Evolutionary conservation across 139 green algal species (phyloP).

Genomic region (Chlorella sp.): DNA sequence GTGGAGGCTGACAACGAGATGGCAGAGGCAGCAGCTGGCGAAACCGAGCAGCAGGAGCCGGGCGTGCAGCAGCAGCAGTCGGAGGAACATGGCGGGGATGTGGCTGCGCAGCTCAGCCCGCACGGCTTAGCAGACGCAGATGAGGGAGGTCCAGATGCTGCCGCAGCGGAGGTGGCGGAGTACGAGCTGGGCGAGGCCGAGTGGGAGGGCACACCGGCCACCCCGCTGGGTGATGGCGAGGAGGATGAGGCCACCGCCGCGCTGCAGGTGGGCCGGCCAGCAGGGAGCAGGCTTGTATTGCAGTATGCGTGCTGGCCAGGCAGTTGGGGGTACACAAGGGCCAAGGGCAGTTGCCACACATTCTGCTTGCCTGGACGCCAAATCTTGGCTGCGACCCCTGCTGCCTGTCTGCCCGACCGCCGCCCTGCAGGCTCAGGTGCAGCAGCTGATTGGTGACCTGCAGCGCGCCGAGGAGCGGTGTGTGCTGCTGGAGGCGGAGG

Average conservation of each 20-base stretch:
- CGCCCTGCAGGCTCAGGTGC: constrained; percentile 50
- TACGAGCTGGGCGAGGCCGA: not conserved
- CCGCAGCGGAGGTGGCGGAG: not conserved
- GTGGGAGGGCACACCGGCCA: constrained; percentile 20
- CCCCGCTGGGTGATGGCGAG: constrained; percentile 27
- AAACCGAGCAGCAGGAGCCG: not conserved
- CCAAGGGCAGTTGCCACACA: too few species aligned
- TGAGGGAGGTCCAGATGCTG: not conserved
- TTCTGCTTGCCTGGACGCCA: too few species aligned
- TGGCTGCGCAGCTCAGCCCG: too few species aligned
- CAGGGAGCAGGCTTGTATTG: not conserved
- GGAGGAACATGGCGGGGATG: not conserved
- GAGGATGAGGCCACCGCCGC: constrained; percentile 34
- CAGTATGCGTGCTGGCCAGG: too few species aligned
- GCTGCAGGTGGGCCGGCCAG: constrained; percentile 4
- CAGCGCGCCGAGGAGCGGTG: constrained; percentile 44
- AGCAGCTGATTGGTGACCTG: constrained; percentile 48
- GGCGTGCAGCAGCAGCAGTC: not conserved
- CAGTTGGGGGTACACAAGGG: too few species aligned
- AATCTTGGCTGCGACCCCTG: too few species aligned
- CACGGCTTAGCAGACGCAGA: not conserved
- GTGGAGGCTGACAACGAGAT: not conserved
- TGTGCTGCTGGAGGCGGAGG: constrained; percentile 53
- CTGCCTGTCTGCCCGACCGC: not conserved
- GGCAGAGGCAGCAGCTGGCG: not conserved